These are phyloP conservation scores for Apophysomyces ossiformis DNA, from an alignment of 371 early-diverging fungal species.

Conservation along the genomic window DNA sequence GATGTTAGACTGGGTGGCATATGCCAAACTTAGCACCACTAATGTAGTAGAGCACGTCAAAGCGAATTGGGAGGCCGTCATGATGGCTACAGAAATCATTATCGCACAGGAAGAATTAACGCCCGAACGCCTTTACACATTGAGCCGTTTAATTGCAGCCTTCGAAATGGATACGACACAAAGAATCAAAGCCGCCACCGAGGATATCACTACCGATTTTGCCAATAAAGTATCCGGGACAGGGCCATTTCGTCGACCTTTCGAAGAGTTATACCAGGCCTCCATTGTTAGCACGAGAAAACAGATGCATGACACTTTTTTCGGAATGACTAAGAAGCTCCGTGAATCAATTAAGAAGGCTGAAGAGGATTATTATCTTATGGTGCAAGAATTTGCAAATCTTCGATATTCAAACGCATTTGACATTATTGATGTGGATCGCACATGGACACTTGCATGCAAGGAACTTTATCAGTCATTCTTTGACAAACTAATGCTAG, in stretches of 20 bases:
- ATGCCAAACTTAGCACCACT: not conserved
- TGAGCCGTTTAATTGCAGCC: not conserved
- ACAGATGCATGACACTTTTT: not conserved
- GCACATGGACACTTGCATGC: not conserved
- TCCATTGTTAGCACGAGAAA: not conserved
- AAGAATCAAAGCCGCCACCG: not conserved
- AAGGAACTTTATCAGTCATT: constrained; percentile 1
- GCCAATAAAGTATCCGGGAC: constrained; percentile 6
- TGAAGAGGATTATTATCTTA: not conserved
- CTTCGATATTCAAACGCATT: not conserved
- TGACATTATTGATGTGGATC: not conserved
- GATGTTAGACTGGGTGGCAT: not conserved
- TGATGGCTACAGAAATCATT: not conserved
- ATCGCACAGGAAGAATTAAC: not conserved
- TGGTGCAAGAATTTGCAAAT: not conserved
- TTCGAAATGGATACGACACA: not conserved
- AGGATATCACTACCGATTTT: not conserved
- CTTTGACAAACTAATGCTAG: not conserved
- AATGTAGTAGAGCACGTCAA: not conserved
- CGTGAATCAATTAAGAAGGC: not conserved
- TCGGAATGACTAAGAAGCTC: not conserved
- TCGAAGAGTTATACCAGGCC: constrained; percentile 3
- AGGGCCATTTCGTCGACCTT: constrained; percentile 7
- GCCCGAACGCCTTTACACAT: not conserved
- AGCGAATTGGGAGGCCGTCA: not conserved